Percentiles rank a stretch among this genome's conserved stretches.
Conservation (phyloP, 2,329 filamentous ascomycete species). For the Aspergillus aculeatinus region DNA sequence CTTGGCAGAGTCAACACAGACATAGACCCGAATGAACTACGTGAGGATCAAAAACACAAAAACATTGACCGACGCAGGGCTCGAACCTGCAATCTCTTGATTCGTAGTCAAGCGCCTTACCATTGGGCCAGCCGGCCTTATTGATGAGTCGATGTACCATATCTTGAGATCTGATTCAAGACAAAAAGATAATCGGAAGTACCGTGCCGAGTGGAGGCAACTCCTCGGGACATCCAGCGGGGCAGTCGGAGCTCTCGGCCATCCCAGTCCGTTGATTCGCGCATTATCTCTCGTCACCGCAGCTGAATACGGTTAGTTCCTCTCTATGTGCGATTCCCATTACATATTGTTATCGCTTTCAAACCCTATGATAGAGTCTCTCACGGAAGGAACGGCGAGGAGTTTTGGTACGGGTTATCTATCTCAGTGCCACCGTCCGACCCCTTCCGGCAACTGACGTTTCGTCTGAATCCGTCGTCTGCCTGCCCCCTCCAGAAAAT, state of each 20-base stretch:
- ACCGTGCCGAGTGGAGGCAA: slow-evolving; percentile 25
- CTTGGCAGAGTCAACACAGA: neutral
- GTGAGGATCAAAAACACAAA: slow-evolving; percentile 19
- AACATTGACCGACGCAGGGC: slow-evolving; percentile 36
- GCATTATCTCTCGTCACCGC: slow-evolving; percentile 1
- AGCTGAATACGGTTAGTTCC: neutral
- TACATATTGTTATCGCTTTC: neutral
- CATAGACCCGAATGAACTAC: neutral
- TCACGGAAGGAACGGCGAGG: neutral
- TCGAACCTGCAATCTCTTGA: slow-evolving; percentile 54
- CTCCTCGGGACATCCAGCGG: slow-evolving; percentile 1
- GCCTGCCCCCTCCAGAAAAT: neutral
- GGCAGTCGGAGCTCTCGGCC: slow-evolving; percentile 7
- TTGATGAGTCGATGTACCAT: rapidly evolving
- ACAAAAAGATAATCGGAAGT: slow-evolving; percentile 12
- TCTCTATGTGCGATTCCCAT: neutral
- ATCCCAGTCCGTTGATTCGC: neutral
- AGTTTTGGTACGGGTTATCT: neutral
- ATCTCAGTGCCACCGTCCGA: slow-evolving; percentile 6
- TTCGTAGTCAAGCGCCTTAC: slow-evolving; percentile 26
- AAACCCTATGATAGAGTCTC: neutral
- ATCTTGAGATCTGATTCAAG: too few species aligned
- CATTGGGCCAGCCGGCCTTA: slow-evolving; percentile 29
- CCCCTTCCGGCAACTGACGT: slow-evolving; percentile 6
- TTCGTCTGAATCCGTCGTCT: slow-evolving; percentile 3